Base-by-base conservation (phyloP, 2,329 filamentous ascomycete genomes). In the Ophiocordyceps australis region DNA sequence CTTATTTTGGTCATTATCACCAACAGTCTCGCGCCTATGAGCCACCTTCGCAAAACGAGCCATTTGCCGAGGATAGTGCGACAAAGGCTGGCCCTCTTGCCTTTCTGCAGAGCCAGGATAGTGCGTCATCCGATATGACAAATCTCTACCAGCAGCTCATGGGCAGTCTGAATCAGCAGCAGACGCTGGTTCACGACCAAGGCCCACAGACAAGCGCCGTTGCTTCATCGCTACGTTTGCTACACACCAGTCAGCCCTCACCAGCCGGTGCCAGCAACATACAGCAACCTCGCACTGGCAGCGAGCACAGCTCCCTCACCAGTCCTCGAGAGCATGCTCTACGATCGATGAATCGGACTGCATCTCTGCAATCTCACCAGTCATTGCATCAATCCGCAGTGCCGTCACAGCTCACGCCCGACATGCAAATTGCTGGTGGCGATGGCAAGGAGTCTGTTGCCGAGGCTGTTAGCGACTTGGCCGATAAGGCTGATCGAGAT, bases 371-470 rank as follows among this genome's bases (percentile, higher is more conserved):
- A 18, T 41, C 36, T 17, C 35, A 36, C 29, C 43, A 33, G 30
- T 42, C 43, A 11, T 30, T 32, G n/a, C 32, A 33, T 27, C 30
- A 39, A 14, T 32, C 33, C 3, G 22, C 29, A 2, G 36, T 36
- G 20, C 37, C 36, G 27, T 36, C 48, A 1, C 46, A 49, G 16
- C 38, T 45, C 1, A 38, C 39, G 4, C 37, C 40, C 21, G 48
- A 49, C 12, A 40, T 41, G 21, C 47, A 42, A 17, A 37, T 35
- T 27, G 37, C 40, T 22, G 35, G 33, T 24, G 32, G 39, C 16
- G 32, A 32, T 28, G 75, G 68, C 27, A 68, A 59, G 35, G 74
- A 81, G 47, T 76, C 73, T 25, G 76, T 89, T 17, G 61, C 75
- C 13, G 69, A 80, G 29, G 73, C 76, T 15, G 58, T 83, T 21